phyloP scores from a whole-genome alignment of 345 rosid species.

The Psidium guajava region DNA sequence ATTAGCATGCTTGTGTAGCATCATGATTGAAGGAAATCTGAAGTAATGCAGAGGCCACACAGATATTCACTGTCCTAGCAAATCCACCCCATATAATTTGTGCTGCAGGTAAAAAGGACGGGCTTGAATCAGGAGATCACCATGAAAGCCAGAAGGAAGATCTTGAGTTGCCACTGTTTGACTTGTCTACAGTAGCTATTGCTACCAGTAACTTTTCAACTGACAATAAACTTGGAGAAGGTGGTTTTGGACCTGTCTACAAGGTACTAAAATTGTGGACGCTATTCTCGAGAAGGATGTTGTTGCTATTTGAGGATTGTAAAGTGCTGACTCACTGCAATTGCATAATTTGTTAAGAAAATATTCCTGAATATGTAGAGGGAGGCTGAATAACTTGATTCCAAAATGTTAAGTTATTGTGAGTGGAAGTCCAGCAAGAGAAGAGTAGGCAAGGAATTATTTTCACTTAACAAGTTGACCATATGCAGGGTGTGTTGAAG shows the following conservation, averaged over 20 bases:
- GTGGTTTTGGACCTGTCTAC: constrained; percentile 7
- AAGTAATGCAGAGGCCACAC: background rate
- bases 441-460: background rate
- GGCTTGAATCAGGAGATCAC: background rate
- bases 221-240: constrained; percentile 1
- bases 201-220: constrained; percentile 1
- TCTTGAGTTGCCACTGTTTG: background rate
- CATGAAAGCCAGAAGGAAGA: background rate
- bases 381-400: background rate
- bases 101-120: background rate
- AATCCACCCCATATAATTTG: background rate
- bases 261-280: background rate
- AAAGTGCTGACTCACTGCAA: background rate
- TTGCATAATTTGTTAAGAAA: background rate
- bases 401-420: background rate
- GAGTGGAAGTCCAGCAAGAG: background rate
- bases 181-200: background rate
- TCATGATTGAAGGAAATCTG: background rate
- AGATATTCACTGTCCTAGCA: background rate
- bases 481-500: background rate
- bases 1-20: background rate
- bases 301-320: background rate
- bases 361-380: background rate
- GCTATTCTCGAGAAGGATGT: background rate
- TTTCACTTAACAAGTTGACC: background rate